Percentiles rank a stretch among this genome's conserved stretches.
These are phyloP conservation scores for Leishmania gerbilli DNA, from an alignment of 208 protist genomes.

Conservation along the genomic window DNA sequence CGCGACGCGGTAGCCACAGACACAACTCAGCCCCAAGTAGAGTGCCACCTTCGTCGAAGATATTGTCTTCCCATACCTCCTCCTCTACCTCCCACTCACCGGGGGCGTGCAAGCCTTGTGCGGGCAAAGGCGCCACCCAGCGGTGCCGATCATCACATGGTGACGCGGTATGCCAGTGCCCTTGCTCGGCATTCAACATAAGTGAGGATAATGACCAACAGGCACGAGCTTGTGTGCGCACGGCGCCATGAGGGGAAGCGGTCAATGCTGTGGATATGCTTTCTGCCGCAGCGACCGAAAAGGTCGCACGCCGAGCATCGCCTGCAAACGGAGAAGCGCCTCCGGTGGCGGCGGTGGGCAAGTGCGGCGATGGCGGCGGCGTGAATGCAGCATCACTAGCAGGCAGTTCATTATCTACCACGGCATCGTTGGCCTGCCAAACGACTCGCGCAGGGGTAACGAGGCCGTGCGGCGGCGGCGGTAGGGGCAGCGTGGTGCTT, in stretches of 20 bases:
- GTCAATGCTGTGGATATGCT: neutral
- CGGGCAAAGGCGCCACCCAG: neutral
- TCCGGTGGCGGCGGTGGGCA: neutral
- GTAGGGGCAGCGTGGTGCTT: neutral
- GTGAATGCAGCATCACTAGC: neutral
- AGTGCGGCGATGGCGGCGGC: too few relatives aligned
- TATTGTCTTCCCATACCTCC: constrained; percentile 1
- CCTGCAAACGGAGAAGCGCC: neutral
- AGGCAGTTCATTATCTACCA: neutral
- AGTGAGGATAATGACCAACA: neutral
- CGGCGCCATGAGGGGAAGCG: neutral
- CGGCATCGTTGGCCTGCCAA: neutral
- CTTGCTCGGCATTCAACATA: neutral
- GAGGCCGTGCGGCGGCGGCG: neutral
- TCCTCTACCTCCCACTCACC: neutral
- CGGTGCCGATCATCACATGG: neutral
- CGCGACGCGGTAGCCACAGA: constrained; percentile 2
- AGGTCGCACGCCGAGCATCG: neutral
- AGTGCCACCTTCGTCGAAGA: constrained; percentile 15
- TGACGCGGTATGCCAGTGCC: too few relatives aligned
- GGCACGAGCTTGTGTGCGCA: neutral
- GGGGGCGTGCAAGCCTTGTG: neutral
- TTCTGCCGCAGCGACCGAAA: neutral
- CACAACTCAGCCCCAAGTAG: neutral
- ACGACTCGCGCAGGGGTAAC: constrained; percentile 1